Evolutionary conservation across 2,329 filamentous ascomycete species (phyloP).

Genomic region (Pestalotiopsis sp.): DNA sequence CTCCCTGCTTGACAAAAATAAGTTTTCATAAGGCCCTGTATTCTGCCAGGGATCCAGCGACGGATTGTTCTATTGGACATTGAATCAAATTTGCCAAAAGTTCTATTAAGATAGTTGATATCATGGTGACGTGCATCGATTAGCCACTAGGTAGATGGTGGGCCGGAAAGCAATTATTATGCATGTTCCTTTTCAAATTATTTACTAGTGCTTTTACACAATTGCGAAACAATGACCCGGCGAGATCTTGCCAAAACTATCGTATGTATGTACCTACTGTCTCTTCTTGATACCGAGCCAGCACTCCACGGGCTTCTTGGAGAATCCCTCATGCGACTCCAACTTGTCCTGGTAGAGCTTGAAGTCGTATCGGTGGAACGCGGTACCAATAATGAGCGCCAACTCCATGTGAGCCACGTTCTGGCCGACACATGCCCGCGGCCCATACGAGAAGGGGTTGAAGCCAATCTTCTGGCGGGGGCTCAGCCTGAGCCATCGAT

Average conservation of each 20-base stretch:
- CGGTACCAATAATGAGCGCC: constrained; percentile 6
- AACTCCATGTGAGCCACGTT: constrained; percentile 10
- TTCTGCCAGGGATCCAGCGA: too few relatives aligned
- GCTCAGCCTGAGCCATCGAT: constrained; percentile 8
- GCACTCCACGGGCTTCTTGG: constrained; percentile 9
- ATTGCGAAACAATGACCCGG: too few relatives aligned
- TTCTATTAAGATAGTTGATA: too few relatives aligned
- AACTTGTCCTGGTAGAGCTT: constrained; percentile 5
- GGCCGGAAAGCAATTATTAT: too few relatives aligned
- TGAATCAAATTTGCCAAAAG: too few relatives aligned
- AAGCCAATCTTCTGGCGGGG: constrained; percentile 6
- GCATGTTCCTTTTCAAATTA: too few relatives aligned
- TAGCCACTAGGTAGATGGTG: too few relatives aligned
- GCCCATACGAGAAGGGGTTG: constrained; percentile 9
- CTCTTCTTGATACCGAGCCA: constrained; percentile 7
- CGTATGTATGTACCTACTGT: not conserved
- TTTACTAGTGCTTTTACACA: too few relatives aligned
- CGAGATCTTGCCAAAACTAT: not conserved
- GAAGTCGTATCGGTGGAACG: constrained; percentile 8
- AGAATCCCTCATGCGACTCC: constrained; percentile 9
- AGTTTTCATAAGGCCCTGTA: too few relatives aligned
- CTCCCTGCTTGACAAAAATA: too few relatives aligned
- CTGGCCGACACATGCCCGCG: constrained; percentile 10
- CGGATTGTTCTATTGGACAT: too few relatives aligned
- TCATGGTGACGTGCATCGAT: too few relatives aligned